Evolutionary conservation across 176 grass and related monocot genomes (phyloP), one percentile per base, ranked within the genome.

Genomic region (Eleusine indica): DNA sequence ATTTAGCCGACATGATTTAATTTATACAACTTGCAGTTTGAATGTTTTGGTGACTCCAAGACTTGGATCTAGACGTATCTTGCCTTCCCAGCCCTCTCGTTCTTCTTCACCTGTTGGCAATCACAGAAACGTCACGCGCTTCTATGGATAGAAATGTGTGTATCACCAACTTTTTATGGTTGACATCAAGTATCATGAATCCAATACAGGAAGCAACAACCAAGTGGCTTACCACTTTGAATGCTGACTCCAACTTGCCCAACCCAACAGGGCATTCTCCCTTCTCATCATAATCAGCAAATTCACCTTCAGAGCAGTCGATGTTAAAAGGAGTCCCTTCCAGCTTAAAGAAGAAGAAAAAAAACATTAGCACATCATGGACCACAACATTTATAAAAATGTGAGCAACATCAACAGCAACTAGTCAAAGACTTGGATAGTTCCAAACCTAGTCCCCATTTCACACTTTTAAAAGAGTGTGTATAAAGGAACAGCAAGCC

Each of bases 221-320:
- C 1, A 52, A 13, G 9, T 48, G 14, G 21, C 78, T 84, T 91
- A 98, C 95, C 95, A 95, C 95, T 95, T 87, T 93, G 85, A 98
- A 94, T 84, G 65, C 47, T 73, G 90, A 82, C 69, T 89, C 62
- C 65, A 98, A 78, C 67, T 98, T 93, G 74, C 84, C 87, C 84
- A 95, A 17, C 49, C 85, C 80, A 53, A 98, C 95, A 53, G 92
- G 95, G 67, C 87, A 94, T 54, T 88, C 85, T 30, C 87, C 93
- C 79, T 94, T 98, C 76, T 98, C 95, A 76, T 98, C 95, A 30
- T 98, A 98, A 11, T 98, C 95, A 64, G 76, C 87, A 88, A 95
- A 95, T 54, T 98, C 95, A 17, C 87, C 90, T 80, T 93, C 92
- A 37, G 92, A 95, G 62, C 92, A 89, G 87, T 98, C 95, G 54